These are phyloP conservation scores for Phialophora chinensis DNA, from an alignment of 2,329 filamentous ascomycete genomes.

Conservation along the genomic window DNA sequence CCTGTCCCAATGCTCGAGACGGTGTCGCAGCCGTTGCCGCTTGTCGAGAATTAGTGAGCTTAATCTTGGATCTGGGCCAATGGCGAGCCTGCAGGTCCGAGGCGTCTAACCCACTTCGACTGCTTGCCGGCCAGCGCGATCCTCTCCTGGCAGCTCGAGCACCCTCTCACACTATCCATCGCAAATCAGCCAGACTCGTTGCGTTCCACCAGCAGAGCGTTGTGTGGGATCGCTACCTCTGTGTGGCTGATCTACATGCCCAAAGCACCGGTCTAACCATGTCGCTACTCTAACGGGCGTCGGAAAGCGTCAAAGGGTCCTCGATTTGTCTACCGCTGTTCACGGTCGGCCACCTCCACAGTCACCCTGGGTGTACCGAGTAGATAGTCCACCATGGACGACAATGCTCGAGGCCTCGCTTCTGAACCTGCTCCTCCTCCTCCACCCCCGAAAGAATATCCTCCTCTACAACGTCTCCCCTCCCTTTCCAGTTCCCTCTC, in stretches of 20 bases:
- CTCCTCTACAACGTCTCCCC: slow-evolving; percentile 30
- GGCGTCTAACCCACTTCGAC: slow-evolving; percentile 17
- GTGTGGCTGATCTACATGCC: slow-evolving; percentile 36
- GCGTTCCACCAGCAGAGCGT: slow-evolving; percentile 23
- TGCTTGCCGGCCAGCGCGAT: slow-evolving; percentile 7
- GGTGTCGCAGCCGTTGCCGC: slow-evolving; percentile 18
- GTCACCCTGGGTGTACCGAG: background rate
- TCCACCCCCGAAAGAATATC: slow-evolving; percentile 29
- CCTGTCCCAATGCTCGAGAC: slow-evolving; percentile 12
- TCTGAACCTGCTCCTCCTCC: slow-evolving; percentile 34
- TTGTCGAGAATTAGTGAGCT: slow-evolving; percentile 15
- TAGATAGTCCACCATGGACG: slow-evolving; percentile 23
- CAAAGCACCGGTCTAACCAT: slow-evolving; percentile 22
- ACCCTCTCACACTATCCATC: slow-evolving; percentile 8
- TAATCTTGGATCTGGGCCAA: slow-evolving; percentile 18
- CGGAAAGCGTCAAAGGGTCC: slow-evolving; percentile 33
- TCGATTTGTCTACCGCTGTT: slow-evolving; percentile 20
- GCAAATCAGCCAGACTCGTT: slow-evolving; percentile 21
- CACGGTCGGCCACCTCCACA: slow-evolving; percentile 22
- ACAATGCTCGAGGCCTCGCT: slow-evolving; percentile 28
- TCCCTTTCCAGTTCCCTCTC: slow-evolving; percentile 26
- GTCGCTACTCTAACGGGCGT: slow-evolving; percentile 36
- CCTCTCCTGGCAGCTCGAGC: slow-evolving; percentile 14
- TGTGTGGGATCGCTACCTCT: slow-evolving; percentile 25
- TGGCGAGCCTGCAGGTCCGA: background rate